Percentiles rank a stretch among this genome's conserved stretches.
Evolutionary conservation across 768 basidiomycete species (phyloP).

Genomic region (Scleroderma citrinum): DNA sequence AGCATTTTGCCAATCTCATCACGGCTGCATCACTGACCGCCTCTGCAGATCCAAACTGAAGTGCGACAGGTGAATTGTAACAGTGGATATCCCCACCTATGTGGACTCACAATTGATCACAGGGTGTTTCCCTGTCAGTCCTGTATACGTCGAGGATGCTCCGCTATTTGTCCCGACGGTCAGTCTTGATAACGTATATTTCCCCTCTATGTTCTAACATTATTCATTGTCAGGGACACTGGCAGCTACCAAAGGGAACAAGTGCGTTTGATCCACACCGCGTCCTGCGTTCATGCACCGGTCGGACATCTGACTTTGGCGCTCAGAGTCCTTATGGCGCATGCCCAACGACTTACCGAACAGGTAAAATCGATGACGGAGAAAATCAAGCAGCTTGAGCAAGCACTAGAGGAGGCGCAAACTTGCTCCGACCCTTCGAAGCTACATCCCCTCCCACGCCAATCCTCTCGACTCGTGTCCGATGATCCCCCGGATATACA

Average conservation of each 20-base stretch:
- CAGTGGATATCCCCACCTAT: neutral
- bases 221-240: slow-evolving; percentile 33
- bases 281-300: neutral
- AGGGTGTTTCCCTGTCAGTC: slow-evolving; percentile 52
- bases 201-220: slow-evolving; percentile 2
- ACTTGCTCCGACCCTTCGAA: slow-evolving; percentile 8
- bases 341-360: slow-evolving; percentile 41
- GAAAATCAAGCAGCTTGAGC: slow-evolving; percentile 42
- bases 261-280: slow-evolving; percentile 28
- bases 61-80: slow-evolving; percentile 37
- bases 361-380: slow-evolving; percentile 39
- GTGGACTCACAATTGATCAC: slow-evolving; percentile 2
- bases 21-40: neutral
- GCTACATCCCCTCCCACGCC: slow-evolving; percentile 13
- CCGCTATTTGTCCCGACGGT: slow-evolving; percentile 49
- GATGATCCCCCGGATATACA: slow-evolving; percentile 10
- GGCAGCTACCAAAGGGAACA: slow-evolving; percentile 52
- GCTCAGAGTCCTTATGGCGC: slow-evolving; percentile 45
- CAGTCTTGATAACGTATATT: slow-evolving; percentile 3
- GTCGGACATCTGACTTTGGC: slow-evolving; percentile 1
- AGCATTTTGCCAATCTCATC: neutral
- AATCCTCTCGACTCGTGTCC: neutral
- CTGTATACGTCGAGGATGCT: slow-evolving; percentile 49
- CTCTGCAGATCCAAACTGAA: slow-evolving; percentile 44
- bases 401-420: slow-evolving; percentile 30